Conservation (phyloP, 495 filamentous ascomycete species). For the Podospora australis region DNA sequence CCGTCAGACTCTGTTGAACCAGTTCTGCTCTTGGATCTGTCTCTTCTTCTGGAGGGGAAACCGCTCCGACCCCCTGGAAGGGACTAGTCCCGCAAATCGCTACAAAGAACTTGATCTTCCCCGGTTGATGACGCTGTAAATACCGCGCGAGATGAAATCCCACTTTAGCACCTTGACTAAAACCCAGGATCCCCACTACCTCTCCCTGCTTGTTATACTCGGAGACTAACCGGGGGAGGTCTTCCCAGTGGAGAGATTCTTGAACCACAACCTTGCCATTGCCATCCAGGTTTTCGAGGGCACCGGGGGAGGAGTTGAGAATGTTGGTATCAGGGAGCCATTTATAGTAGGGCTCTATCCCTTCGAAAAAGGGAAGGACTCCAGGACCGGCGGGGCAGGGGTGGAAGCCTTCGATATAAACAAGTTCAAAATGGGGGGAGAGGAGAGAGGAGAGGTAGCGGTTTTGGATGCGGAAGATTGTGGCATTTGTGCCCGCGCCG, state of each 20-base stretch:
- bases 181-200: conserved; percentile 25
- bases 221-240: conserved; percentile 6
- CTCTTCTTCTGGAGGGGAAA: too few relatives aligned
- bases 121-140: conserved; percentile 11
- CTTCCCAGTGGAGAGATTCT: conserved; percentile 9
- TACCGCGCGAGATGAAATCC: conserved; percentile 16
- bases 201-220: conserved; percentile 11
- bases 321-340: conserved; percentile 17
- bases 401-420: conserved; percentile 16
- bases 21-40: too few relatives aligned
- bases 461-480: conserved; percentile 26
- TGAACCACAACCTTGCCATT: too few relatives aligned
- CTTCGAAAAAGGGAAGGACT: conserved; percentile 23
- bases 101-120: conserved; percentile 14
- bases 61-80: conserved; percentile 5
- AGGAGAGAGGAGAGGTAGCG: conserved; percentile 17
- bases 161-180: conserved; percentile 27
- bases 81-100: conserved; percentile 23
- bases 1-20: not conserved
- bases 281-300: too few relatives aligned
- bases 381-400: conserved; percentile 17
- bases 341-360: conserved; percentile 15
- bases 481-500: conserved; percentile 20
- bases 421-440: conserved; percentile 18
- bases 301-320: too few relatives aligned